Evolutionary conservation across 257 asterid species (phyloP), one percentile per base, ranked within the genome.

Genomic region (Voacanga thouarsii): DNA sequence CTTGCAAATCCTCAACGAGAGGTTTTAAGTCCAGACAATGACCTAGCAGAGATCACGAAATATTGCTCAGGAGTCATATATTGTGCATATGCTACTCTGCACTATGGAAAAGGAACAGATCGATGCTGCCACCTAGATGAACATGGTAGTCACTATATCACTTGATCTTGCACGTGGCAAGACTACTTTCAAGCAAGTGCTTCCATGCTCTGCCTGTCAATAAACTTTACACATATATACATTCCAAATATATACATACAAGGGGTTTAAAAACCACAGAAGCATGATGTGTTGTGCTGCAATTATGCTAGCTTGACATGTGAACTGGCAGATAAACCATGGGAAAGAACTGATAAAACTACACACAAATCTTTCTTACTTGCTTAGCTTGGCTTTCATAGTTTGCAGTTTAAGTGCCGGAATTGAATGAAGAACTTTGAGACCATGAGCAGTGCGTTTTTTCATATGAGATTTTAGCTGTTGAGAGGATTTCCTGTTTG

Each of bases 321-420:
- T 24, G 50, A 39, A 39, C 57, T 21, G 19, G 50, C 44, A 41
- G 51, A 28, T 57, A 19, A 5, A 11, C 23, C 39, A 68, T 67
- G 60, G 11, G 14, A 66, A 30, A 64, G 44, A 33, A 30, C 49
- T 5, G 47, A 15, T 16, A 18, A 39, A 18, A 15, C 15, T 11
- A 39, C 43, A 28, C 9, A 71, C 37, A 30, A 79, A 57, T 45
- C 6, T 37, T 15, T 51, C 97, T 71, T 90, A 96, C 99, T 96
- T 92, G 99, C 98, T 96, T 57, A 96, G 90, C 86, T 90, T 96
- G 63, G 92, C 90, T 86, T 96, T 96, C 97, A 96, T 89, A 1
- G 98, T 96, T 86, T 93, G 96, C 82, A 96, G 89, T 91, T 92
- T 96, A 76, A 92, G 96, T 64, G 98, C 98, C 37, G 99, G 98